Percentiles rank a stretch among this genome's conserved stretches.
phyloP scores from a whole-genome alignment of 2,329 filamentous ascomycete genomes.

The Ceratocystis lukuohia region DNA sequence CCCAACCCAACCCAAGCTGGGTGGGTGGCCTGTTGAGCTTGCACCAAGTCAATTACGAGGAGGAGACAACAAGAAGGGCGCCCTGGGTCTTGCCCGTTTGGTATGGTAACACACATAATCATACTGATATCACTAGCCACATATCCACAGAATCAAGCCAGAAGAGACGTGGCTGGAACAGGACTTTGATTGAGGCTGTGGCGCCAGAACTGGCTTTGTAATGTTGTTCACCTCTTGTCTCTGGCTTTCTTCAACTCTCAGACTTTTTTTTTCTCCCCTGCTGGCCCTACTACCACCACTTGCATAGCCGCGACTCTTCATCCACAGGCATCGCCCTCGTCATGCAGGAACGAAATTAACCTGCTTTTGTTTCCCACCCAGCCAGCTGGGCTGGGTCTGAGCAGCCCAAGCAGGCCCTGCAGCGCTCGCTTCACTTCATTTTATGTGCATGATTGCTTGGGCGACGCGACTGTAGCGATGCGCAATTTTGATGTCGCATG shows the following conservation, averaged over 20 bases:
- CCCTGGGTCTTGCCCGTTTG: not conserved
- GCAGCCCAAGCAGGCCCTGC: not conserved
- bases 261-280: not conserved
- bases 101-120: not conserved
- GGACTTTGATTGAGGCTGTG: not conserved
- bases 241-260: not conserved
- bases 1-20: too few relatives aligned
- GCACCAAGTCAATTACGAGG: too few relatives aligned
- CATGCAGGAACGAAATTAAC: slow-evolving; percentile 7
- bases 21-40: too few relatives aligned
- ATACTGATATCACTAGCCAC: not conserved
- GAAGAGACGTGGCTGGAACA: not conserved
- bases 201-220: not conserved
- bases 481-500: not conserved
- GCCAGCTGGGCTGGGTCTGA: not conserved
- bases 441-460: slow-evolving; percentile 4
- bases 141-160: not conserved
- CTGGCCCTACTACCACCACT: not conserved
- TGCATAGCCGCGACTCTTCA: too few relatives aligned
- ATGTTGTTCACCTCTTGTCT: not conserved
- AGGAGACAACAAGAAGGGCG: too few relatives aligned
- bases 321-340: not conserved
- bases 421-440: not conserved
- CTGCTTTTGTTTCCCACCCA: not conserved
- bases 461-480: not conserved